Conservation (phyloP, 2,329 filamentous ascomycete genomes). For the Colletotrichum falcatum region DNA sequence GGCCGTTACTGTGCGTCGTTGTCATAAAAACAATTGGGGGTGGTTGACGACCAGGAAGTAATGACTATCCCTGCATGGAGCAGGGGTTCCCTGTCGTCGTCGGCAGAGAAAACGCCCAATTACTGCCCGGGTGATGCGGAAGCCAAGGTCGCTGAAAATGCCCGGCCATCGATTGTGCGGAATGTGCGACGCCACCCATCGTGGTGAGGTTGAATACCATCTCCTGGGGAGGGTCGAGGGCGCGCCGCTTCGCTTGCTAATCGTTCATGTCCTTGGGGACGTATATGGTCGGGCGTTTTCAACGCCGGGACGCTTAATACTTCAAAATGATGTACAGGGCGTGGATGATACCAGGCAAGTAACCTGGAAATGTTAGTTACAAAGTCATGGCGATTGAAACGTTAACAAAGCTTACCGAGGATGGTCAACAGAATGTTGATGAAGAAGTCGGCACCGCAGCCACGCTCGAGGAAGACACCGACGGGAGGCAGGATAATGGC, state of each 20-base stretch:
- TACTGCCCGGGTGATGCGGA: slow-evolving; percentile 31
- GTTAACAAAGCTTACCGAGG: slow-evolving; percentile 60
- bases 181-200: neutral
- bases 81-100: slow-evolving; percentile 9
- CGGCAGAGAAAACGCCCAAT: slow-evolving; percentile 3
- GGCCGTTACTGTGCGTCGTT: slow-evolving; percentile 37
- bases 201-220: neutral
- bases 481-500: slow-evolving; percentile 90
- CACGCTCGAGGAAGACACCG: slow-evolving; percentile 94
- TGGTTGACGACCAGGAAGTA: neutral
- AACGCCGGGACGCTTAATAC: slow-evolving; percentile 66
- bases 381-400: too few relatives aligned
- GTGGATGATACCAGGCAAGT: slow-evolving; percentile 89
- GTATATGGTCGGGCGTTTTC: neutral
- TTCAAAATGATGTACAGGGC: slow-evolving; percentile 94
- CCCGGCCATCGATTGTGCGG: slow-evolving; percentile 2
- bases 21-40: slow-evolving; percentile 26
- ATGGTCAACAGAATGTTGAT: slow-evolving; percentile 94
- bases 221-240: neutral
- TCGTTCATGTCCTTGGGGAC: slow-evolving; percentile 9
- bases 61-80: slow-evolving; percentile 16
- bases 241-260: slow-evolving; percentile 16
- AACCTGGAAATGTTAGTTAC: slow-evolving; percentile 53
- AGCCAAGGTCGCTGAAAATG: slow-evolving; percentile 27
- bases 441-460: slow-evolving; percentile 86